Conservation (phyloP, 768 basidiomycete species). For the Tricholoma matsutake region DNA sequence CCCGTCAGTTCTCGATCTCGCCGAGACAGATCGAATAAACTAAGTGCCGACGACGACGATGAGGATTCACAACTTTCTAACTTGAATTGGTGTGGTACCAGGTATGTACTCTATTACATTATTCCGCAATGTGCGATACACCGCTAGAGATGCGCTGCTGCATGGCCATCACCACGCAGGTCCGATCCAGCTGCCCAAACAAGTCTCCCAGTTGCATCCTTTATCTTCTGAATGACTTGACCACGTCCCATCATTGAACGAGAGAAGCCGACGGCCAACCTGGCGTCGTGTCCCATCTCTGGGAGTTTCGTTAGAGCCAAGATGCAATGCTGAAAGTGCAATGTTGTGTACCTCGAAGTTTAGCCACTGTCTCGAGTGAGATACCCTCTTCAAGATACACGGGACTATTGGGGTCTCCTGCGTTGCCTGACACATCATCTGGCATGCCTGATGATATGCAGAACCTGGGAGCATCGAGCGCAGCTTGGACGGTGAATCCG, state of each 20-base stretch:
- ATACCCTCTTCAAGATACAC: conserved; percentile 91
- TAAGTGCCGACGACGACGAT: too few relatives aligned
- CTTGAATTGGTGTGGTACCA: too few relatives aligned
- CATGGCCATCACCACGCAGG: conserved; percentile 84
- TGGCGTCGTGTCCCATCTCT: conserved; percentile 91
- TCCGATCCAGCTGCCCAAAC: conserved; percentile 98
- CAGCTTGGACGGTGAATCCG: conserved; percentile 84
- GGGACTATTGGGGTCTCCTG: conserved; percentile 75
- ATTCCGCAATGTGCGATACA: conserved; percentile 23
- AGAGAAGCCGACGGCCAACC: conserved; percentile 53
- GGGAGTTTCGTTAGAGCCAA: conserved; percentile 7
- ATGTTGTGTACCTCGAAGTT: conserved; percentile 56
- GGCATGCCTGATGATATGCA: conserved; percentile 88
- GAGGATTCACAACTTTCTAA: too few relatives aligned
- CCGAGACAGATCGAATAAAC: too few relatives aligned
- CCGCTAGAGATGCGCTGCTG: conserved; percentile 67
- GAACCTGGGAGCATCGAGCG: conserved; percentile 93
- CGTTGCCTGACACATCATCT: conserved; percentile 49
- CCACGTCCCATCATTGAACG: conserved; percentile 76
- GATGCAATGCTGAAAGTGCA: not conserved
- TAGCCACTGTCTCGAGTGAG: conserved; percentile 53
- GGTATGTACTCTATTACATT: conserved; percentile 12
- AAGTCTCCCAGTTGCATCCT: conserved; percentile 59
- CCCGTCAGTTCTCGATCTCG: too few relatives aligned
- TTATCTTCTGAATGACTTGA: conserved; percentile 84